A percentile compares a stretch with the other conserved stretches of the same genome.
These are phyloP conservation scores for Letharia lupina DNA, from an alignment of 495 filamentous ascomycete genomes.

Conservation along the genomic window DNA sequence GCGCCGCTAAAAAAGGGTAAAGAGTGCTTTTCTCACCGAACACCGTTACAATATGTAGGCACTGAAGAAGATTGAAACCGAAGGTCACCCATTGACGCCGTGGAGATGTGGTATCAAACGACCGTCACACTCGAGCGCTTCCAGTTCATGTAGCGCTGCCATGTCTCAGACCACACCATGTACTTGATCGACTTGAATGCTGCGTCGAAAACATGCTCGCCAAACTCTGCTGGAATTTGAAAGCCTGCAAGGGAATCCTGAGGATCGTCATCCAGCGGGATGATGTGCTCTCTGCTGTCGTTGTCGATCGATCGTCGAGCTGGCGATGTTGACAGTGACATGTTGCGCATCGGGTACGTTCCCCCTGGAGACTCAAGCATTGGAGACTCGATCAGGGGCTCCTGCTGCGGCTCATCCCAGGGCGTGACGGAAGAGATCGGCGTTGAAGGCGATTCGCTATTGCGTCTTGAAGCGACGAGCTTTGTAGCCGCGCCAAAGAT, in stretches of 20 bases:
- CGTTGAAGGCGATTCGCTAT: constrained; percentile 3
- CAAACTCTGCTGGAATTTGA: constrained; percentile 34
- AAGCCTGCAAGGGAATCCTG: constrained; percentile 16
- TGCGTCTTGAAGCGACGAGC: constrained; percentile 15
- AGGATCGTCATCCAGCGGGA: constrained; percentile 19
- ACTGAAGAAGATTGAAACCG: not conserved
- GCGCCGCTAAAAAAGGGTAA: not conserved
- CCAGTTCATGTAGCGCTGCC: constrained; percentile 34
- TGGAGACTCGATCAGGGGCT: not conserved
- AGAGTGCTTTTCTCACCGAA: not conserved
- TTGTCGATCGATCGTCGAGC: constrained; percentile 10
- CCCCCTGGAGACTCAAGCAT: constrained; percentile 4
- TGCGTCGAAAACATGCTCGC: constrained; percentile 46
- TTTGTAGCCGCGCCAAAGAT: constrained; percentile 40
- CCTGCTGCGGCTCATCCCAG: constrained; percentile 19
- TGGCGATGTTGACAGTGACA: constrained; percentile 6
- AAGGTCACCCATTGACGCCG: not conserved
- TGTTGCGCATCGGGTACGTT: constrained; percentile 11
- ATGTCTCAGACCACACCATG: constrained; percentile 61
- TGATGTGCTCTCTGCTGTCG: constrained; percentile 23
- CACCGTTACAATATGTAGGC: not conserved
- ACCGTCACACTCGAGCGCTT: constrained; percentile 7
- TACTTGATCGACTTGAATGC: constrained; percentile 58
- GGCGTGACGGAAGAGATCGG: constrained; percentile 19
- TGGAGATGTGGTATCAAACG: not conserved